Evolutionary conservation across 2,329 filamentous ascomycete species (phyloP).

Genomic region (Neonectria coccinea): DNA sequence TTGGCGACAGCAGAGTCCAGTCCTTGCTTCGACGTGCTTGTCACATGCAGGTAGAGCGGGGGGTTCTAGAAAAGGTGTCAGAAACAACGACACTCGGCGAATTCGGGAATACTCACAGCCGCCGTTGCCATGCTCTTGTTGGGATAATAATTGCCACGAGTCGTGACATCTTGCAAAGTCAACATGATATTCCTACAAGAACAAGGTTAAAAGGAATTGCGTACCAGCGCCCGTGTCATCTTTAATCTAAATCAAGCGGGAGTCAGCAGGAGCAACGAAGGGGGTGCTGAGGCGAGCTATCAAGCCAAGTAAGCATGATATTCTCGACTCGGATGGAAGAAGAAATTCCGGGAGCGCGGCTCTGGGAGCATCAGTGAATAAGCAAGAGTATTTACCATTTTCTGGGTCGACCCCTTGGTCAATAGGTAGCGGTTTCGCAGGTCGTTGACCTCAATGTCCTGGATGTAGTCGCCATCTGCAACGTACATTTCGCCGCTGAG

Average conservation of each 20-base stretch:
- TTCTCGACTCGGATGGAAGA: slow-evolving; percentile 64
- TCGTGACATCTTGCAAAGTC: slow-evolving; percentile 91
- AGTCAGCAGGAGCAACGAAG: slow-evolving; percentile 96
- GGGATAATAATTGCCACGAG: slow-evolving; percentile 94
- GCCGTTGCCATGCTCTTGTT: slow-evolving; percentile 98
- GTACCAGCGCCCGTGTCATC: slow-evolving; percentile 99
- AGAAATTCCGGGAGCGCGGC: slow-evolving; percentile 50
- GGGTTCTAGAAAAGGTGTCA: slow-evolving; percentile 73
- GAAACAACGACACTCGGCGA: not conserved
- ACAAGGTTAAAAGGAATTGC: slow-evolving; percentile 57
- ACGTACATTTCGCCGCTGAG: slow-evolving; percentile 93
- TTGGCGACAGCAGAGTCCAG: slow-evolving; percentile 87
- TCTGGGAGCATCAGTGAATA: slow-evolving; percentile 54
- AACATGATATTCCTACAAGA: slow-evolving; percentile 66
- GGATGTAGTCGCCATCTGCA: slow-evolving; percentile 96
- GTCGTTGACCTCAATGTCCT: slow-evolving; percentile 99
- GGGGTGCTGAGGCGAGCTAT: slow-evolving; percentile 71
- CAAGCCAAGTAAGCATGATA: slow-evolving; percentile 77
- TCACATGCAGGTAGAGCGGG: slow-evolving; percentile 94
- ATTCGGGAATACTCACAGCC: slow-evolving; percentile 71
- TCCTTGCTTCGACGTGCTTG: slow-evolving; percentile 91
- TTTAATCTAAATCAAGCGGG: slow-evolving; percentile 96
- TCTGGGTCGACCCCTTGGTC: slow-evolving; percentile 96
- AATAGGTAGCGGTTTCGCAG: slow-evolving; percentile 95
- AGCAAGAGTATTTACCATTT: slow-evolving; percentile 92